phyloP scores from a whole-genome alignment of 352 stramenopile genomes.

The Phytophthora citrophthora region DNA sequence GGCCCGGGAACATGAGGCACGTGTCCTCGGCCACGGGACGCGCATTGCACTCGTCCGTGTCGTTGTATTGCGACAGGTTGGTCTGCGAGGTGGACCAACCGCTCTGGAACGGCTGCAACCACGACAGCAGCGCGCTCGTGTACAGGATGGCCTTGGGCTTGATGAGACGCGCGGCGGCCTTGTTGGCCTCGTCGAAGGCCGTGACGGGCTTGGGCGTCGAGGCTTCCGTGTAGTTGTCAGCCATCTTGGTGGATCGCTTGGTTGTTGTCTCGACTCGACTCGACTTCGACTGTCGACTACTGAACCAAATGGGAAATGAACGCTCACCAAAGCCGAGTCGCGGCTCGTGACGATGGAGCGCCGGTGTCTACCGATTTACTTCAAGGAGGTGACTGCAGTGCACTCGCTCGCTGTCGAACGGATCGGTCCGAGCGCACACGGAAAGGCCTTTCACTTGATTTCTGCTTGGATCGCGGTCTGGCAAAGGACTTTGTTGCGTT shows the following conservation, averaged over 20 bases:
- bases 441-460: constrained; percentile 24
- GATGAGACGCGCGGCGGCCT: constrained; percentile 32
- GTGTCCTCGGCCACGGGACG: constrained; percentile 29
- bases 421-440: constrained; percentile 1
- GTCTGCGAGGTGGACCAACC: constrained; percentile 38
- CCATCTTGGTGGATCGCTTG: constrained; percentile 13
- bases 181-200: constrained; percentile 35
- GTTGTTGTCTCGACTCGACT: constrained; percentile 9
- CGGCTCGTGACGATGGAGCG: not conserved
- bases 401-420: not conserved
- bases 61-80: constrained; percentile 31
- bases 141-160: constrained; percentile 32
- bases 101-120: constrained; percentile 36
- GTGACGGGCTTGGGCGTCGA: constrained; percentile 17
- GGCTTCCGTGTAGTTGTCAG: constrained; percentile 21
- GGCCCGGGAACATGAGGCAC: constrained; percentile 31
- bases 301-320: not conserved
- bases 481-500: not conserved
- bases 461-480: constrained; percentile 13
- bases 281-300: constrained; percentile 9
- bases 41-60: constrained; percentile 30
- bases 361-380: too few species aligned
- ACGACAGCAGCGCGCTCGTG: constrained; percentile 27
- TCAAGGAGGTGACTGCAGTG: not conserved
- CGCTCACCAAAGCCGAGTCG: not conserved